phyloP scores from a whole-genome alignment of 129 eudicot species.

The Apium graveolens region DNA sequence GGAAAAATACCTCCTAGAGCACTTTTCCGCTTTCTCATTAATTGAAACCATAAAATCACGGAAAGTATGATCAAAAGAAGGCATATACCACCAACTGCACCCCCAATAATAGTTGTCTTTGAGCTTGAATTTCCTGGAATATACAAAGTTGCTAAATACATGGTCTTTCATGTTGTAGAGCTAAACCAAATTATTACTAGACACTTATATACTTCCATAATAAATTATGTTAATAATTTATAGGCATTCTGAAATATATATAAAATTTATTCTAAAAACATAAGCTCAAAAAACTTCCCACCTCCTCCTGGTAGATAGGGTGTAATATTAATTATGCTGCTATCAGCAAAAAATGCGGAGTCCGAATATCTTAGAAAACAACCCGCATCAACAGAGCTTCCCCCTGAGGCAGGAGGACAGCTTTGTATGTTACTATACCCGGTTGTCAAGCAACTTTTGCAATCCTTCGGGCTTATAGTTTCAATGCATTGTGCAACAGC shows the following conservation, averaged over 20 bases:
- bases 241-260: too few species aligned
- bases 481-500: slow-evolving; percentile 26
- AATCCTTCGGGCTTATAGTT: slow-evolving; percentile 25
- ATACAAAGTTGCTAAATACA: background rate
- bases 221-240: background rate
- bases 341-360: slow-evolving; percentile 9
- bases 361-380: slow-evolving; percentile 35
- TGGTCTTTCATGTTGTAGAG: background rate
- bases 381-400: slow-evolving; percentile 27
- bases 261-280: too few species aligned
- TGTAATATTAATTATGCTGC: slow-evolving; percentile 13
- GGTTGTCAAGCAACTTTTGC: slow-evolving; percentile 30
- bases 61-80: slow-evolving; percentile 33
- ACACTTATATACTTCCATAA: background rate
- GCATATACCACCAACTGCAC: slow-evolving; percentile 57
- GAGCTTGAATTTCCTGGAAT: slow-evolving; percentile 49
- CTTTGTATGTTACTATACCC: slow-evolving; percentile 22
- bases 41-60: slow-evolving; percentile 28
- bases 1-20: background rate
- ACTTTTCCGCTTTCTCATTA: slow-evolving; percentile 23
- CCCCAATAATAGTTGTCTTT: slow-evolving; percentile 51
- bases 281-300: background rate
- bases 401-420: slow-evolving; percentile 28
- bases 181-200: background rate
- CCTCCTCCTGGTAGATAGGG: slow-evolving; percentile 28